Conservation (phyloP, 345 rosid species). For the Anacardium occidentale region DNA sequence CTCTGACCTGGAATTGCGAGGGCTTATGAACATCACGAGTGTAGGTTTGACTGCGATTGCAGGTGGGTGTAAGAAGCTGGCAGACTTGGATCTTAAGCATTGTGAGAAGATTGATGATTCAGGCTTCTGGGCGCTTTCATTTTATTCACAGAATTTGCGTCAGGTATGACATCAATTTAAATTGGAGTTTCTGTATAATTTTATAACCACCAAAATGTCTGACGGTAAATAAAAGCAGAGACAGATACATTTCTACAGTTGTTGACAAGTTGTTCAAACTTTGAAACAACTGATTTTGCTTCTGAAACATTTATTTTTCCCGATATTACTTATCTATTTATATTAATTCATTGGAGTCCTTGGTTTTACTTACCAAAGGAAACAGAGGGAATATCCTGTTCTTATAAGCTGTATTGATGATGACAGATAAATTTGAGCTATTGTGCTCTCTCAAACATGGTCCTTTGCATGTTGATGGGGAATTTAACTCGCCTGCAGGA, state of each 20-base stretch:
- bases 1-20: constrained; percentile 67
- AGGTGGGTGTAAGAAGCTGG: constrained; percentile 55
- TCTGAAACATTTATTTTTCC: too few species aligned
- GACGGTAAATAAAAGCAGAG: neutral
- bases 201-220: neutral
- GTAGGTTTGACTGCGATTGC: constrained; percentile 61
- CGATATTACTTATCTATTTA: neutral
- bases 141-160: constrained; percentile 61
- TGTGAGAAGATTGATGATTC: constrained; percentile 69
- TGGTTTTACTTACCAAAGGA: neutral
- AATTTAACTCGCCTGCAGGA: constrained; percentile 81
- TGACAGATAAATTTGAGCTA: constrained; percentile 85
- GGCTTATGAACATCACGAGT: constrained; percentile 56
- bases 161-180: constrained; percentile 51
- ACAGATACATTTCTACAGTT: neutral
- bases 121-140: constrained; percentile 77
- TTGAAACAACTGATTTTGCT: neutral
- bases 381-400: neutral
- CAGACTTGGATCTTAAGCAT: constrained; percentile 73
- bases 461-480: constrained; percentile 72
- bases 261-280: neutral
- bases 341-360: neutral
- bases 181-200: neutral
- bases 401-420: constrained; percentile 21
- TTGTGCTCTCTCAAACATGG: constrained; percentile 52